Evolutionary conservation across 2,329 filamentous ascomycete genomes (phyloP).

Genomic region (Catunica adiposa): DNA sequence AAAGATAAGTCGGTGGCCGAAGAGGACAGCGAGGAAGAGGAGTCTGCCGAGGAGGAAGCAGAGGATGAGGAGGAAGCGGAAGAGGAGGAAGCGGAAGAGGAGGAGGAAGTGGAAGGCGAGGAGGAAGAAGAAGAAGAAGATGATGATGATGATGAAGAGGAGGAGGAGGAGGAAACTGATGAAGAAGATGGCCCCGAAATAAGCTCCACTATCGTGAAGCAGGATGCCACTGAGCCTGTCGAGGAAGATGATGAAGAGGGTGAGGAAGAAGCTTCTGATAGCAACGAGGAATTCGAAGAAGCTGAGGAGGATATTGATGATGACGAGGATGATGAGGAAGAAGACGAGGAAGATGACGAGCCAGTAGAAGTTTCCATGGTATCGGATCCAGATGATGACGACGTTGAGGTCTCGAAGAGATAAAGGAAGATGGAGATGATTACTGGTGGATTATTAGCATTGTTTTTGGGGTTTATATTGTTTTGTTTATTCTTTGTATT

Average conservation of each 20-base stretch:
- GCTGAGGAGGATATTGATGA: constrained; percentile 7
- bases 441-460: constrained; percentile 1
- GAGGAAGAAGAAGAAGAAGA: not conserved
- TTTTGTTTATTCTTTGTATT: constrained; percentile 9
- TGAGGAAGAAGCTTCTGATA: constrained; percentile 20
- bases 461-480: constrained; percentile 5
- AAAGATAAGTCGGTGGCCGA: constrained; percentile 3
- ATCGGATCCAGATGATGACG: constrained; percentile 10
- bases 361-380: constrained; percentile 9
- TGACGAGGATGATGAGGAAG: constrained; percentile 8
- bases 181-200: not conserved
- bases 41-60: constrained; percentile 1
- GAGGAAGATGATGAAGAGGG: constrained; percentile 21
- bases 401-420: constrained; percentile 9
- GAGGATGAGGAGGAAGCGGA: constrained; percentile 7
- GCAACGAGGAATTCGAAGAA: constrained; percentile 11
- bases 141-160: not conserved
- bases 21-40: constrained; percentile 8
- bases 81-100: constrained; percentile 3
- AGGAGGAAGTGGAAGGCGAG: not conserved
- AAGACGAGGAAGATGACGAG: constrained; percentile 9
- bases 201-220: constrained; percentile 2
- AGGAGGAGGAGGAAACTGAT: constrained; percentile 5
- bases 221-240: constrained; percentile 13
- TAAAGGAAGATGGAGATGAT: not conserved